Evolutionary conservation across 179 eudicot species (phyloP).

Genomic region (Camellia oleifera): DNA sequence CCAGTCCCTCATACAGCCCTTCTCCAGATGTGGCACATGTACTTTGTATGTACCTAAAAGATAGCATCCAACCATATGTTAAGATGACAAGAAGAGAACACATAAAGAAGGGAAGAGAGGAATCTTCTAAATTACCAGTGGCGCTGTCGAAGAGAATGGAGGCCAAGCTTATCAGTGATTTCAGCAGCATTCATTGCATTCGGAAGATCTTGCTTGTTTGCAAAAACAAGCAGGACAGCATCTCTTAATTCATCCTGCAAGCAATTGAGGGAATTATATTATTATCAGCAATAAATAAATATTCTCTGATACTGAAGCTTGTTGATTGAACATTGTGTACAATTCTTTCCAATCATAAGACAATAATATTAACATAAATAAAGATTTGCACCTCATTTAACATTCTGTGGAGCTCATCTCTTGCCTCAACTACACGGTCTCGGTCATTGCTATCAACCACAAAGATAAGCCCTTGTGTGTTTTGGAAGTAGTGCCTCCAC

Average conservation of each 20-base stretch:
- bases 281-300: neutral
- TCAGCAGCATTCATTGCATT: constrained; percentile 46
- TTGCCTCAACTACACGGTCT: constrained; percentile 24
- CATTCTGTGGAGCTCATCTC: constrained; percentile 24
- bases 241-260: constrained; percentile 23
- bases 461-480: constrained; percentile 27
- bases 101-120: neutral
- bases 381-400: constrained; percentile 17
- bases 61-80: neutral
- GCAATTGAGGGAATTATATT: neutral
- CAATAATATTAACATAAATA: neutral
- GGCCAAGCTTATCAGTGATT: constrained; percentile 31
- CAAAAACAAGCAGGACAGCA: constrained; percentile 40
- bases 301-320: neutral
- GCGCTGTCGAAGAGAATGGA: constrained; percentile 24
- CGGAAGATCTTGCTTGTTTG: constrained; percentile 57
- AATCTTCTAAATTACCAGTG: constrained; percentile 19
- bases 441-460: constrained; percentile 24
- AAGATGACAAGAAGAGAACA: neutral
- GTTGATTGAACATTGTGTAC: neutral
- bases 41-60: constrained; percentile 38
- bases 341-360: neutral
- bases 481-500: constrained; percentile 55
- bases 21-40: constrained; percentile 29
- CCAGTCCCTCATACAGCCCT: constrained; percentile 25